Percentiles rank a stretch among this genome's conserved stretches.
Evolutionary conservation across 1,284 basidiomycete genomes (phyloP).

Genomic region (Melanopsichium pennsylvanicum): DNA sequence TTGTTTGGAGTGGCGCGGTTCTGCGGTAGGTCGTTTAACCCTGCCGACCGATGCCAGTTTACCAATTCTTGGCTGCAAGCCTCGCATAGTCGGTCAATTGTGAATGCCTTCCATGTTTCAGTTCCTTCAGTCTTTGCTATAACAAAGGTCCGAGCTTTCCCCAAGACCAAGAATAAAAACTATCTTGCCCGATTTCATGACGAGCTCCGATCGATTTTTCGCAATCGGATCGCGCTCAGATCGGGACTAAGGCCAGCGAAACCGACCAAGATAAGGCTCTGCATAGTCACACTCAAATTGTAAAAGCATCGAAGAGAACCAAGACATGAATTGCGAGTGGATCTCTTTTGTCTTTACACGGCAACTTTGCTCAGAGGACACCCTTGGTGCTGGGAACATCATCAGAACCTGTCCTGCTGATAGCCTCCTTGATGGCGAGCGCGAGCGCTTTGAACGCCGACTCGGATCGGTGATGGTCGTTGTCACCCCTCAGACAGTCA

Average conservation of each 20-base stretch:
- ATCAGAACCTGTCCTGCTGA: constrained; percentile 83
- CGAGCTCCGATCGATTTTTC: no score
- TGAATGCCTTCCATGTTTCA: no score
- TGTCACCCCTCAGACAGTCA: constrained; percentile 90
- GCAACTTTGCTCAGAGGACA: constrained; percentile 57
- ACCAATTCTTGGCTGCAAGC: constrained; percentile 6
- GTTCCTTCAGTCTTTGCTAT: background rate
- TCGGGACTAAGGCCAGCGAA: no score
- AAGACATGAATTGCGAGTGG: no score
- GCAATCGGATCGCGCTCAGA: no score
- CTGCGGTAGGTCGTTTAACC: constrained; percentile 6
- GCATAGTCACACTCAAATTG: background rate
- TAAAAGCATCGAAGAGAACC: no score
- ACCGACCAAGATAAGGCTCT: no score
- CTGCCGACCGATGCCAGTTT: constrained; percentile 8
- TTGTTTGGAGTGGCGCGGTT: constrained; percentile 9
- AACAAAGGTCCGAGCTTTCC: no score
- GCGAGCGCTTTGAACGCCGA: constrained; percentile 98
- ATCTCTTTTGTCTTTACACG: no score
- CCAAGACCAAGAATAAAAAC: no score
- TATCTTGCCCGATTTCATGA: no score
- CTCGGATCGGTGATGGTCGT: constrained; percentile 98
- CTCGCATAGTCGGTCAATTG: no score
- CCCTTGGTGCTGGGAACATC: constrained; percentile 98
- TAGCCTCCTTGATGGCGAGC: constrained; percentile 91